Base-by-base conservation (phyloP, 2,329 filamentous ascomycete species). In the Nigrospora osmanthi region DNA sequence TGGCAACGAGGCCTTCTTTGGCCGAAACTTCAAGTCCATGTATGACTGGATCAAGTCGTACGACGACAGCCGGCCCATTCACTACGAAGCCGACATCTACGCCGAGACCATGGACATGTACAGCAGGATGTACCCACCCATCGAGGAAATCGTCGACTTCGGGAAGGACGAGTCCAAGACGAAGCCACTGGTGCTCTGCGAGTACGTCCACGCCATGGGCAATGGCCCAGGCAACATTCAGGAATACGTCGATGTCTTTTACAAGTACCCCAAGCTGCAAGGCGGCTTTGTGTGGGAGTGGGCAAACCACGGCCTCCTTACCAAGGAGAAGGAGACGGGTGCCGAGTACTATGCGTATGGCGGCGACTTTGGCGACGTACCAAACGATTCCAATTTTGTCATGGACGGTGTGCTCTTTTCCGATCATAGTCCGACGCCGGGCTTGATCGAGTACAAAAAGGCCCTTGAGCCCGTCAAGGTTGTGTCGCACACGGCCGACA, bases 1-100 rank as follows among this genome's bases (percentile, higher is more conserved):
- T 0, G 82, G 82, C 0, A 85, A 85, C 48, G 81, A 85, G 56
- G 75, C 80, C 0, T 84, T 83, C 60, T 84, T 81, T 47, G 82
- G 82, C 1, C 64, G 68, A 7, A 85, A 85, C 50, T 77, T 81
- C 49, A 66, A 66, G 34, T 74, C 76, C 11, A 85, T 85, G 81
- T 80, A 80, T 48, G 61, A 75, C 5, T 80, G 70, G 61, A 75
- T 79, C 54, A 79, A 78, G 49, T 56, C 61, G 0, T 69, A 71
- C 32, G 80, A 84, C 53, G 63, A 68, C 3, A 76, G 70, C 17
- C 67, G 80, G 23, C 72, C 72, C 0, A 64, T 83, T 6, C 80
- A 84, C 56, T 83, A 83, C 54, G 80, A 83, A 56, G 74, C 72
- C 2, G 80, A 83, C 52, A 66, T 70, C 38, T 59, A 73, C 23